phyloP scores from a whole-genome alignment of 1,139 yeast species.

The Taiozyma sp. region DNA sequence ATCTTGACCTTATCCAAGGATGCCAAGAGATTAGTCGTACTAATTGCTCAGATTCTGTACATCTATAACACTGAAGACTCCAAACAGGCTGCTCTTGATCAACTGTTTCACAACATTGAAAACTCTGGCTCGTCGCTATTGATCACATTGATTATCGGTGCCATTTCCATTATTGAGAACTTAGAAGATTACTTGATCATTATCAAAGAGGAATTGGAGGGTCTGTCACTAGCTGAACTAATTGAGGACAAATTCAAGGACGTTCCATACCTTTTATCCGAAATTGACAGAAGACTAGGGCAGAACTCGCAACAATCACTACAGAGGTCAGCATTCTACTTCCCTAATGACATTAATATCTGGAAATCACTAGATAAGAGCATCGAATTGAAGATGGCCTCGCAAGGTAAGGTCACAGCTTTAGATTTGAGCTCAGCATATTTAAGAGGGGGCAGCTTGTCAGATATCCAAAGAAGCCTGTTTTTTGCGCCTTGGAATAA shows the following conservation, averaged over 20 bases:
- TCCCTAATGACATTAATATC: slow-evolving; percentile 63
- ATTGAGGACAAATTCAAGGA: slow-evolving; percentile 46
- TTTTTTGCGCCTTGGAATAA: slow-evolving; percentile 41
- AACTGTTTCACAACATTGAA: slow-evolving; percentile 58
- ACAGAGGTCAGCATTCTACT: slow-evolving; percentile 68
- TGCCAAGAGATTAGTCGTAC: slow-evolving; percentile 59
- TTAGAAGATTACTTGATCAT: slow-evolving; percentile 58
- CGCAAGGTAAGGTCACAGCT: slow-evolving; percentile 44
- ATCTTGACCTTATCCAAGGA: slow-evolving; percentile 54
- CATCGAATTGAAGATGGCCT: slow-evolving; percentile 52
- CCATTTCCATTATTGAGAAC: slow-evolving; percentile 66
- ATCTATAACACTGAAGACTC: slow-evolving; percentile 71
- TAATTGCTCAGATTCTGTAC: slow-evolving; percentile 76
- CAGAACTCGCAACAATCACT: slow-evolving; percentile 36
- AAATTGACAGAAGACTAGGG: slow-evolving; percentile 38
- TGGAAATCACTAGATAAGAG: slow-evolving; percentile 61
- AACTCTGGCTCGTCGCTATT: slow-evolving; percentile 59
- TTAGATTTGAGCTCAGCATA: slow-evolving; percentile 49
- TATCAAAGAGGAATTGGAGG: slow-evolving; percentile 59
- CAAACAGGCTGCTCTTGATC: slow-evolving; percentile 76
- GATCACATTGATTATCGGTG: slow-evolving; percentile 73
- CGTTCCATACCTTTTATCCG: slow-evolving; percentile 57
- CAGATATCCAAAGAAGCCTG: slow-evolving; percentile 58
- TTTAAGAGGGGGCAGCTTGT: slow-evolving; percentile 38
- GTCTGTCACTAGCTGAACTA: slow-evolving; percentile 43